Base-by-base conservation (phyloP, 441 rosid species). In the Eutrema salsugineum region DNA sequence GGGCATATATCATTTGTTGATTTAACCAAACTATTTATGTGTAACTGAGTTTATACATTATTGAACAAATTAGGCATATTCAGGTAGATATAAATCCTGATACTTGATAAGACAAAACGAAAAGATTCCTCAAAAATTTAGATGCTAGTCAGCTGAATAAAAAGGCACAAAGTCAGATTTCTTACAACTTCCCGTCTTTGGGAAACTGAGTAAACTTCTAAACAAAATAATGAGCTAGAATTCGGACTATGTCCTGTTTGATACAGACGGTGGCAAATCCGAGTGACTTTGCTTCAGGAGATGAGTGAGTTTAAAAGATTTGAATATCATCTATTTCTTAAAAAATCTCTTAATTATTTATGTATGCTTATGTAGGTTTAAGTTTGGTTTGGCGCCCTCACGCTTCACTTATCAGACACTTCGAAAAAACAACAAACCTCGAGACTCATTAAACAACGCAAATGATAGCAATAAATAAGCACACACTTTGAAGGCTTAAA, bases 401-500 rank as follows among this genome's bases (percentile, higher is more conserved):
- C 60, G 38, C 39, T 59, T 39, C 46, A 56, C 40, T 56, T 32
- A 32, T 10, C 58, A 24, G 63, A 42, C 40, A 36, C 11, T 8
- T 48, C 12, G 0, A 28, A 33, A 19, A 19, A 10, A 20, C 14
- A 48, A 48, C 59, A 66, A 27, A 46, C 11, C 43, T 9, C 16
- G 27, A 47, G 59, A 57, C 9, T 60, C 54, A 38, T 56, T 15
- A 20, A 17, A 48, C 49, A 63, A 44, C 22, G 17, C 35, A 55
- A 55, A 54, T 24, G 40, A 71, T 43, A 35, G 44, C 32, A 53
- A 54, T 11, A 27, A 10, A 28, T 16, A 73, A 65, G 66, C 73
- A 49, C 64, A 75, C 70, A 68, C 69, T 53, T 53, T 62, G 69
- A 62, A 62, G 70, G 70, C 70, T 65, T 44, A 38, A 27, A 60